Evolutionary conservation across 106 monocot species (phyloP).

Genomic region (Dendrobium officinale): DNA sequence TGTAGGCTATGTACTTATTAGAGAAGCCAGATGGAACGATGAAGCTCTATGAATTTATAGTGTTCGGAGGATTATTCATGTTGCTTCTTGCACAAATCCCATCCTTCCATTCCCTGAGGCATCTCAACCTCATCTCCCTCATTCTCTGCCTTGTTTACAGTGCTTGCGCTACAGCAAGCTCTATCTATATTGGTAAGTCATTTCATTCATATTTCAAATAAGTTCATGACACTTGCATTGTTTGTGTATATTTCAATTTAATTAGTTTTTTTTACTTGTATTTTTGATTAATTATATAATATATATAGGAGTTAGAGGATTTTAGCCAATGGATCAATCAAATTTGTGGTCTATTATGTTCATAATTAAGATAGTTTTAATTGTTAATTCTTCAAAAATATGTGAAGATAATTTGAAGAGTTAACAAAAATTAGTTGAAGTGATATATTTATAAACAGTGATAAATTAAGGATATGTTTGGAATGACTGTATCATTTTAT

Average conservation of each 20-base stretch:
- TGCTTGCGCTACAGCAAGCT: constrained; percentile 55
- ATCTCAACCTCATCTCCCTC: constrained; percentile 77
- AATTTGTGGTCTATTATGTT: too few species aligned
- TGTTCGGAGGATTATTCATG: constrained; percentile 58
- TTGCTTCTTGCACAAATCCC: constrained; percentile 74
- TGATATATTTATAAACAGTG: too few species aligned
- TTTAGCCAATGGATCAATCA: too few species aligned
- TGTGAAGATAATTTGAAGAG: too few species aligned
- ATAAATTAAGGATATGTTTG: too few species aligned
- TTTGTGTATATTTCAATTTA: too few species aligned
- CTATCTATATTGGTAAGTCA: constrained; percentile 50
- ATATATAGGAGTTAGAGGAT: too few species aligned
- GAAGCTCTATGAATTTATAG: constrained; percentile 64
- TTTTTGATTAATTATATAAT: background rate
- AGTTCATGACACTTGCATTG: background rate
- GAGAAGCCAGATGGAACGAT: constrained; percentile 37
- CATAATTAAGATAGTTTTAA: too few species aligned
- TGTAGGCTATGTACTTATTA: constrained; percentile 67
- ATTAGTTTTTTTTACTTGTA: background rate
- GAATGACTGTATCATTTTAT: too few species aligned
- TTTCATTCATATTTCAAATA: background rate
- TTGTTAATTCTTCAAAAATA: too few species aligned
- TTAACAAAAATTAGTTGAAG: too few species aligned
- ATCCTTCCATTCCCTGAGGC: constrained; percentile 79
- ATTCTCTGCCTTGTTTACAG: constrained; percentile 69